Percentiles rank a stretch among this genome's conserved stretches.
Conservation (phyloP, 768 basidiomycete genomes). For the Paxillus rubicundulus region DNA sequence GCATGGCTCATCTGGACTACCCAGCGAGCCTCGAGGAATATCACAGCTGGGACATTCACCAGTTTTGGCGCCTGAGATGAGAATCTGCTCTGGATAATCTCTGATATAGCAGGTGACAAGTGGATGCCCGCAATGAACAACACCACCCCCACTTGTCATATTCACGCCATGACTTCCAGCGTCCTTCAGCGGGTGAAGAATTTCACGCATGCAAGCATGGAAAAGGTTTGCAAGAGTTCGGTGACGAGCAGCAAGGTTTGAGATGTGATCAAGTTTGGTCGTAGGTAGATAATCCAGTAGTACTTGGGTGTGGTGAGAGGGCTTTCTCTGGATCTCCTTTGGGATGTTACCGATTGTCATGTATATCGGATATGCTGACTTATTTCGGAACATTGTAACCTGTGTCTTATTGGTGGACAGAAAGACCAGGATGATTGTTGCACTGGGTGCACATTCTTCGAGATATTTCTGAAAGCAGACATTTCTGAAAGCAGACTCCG, state of each 20-base stretch:
- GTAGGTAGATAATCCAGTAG: conserved; percentile 42
- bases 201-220: conserved; percentile 32
- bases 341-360: conserved; percentile 40
- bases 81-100: conserved; percentile 21
- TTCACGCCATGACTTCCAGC: conserved; percentile 31
- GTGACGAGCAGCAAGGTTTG: conserved; percentile 16
- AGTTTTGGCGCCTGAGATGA: conserved; percentile 11
- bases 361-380: conserved; percentile 19
- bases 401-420: conserved; percentile 26
- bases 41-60: conserved; percentile 14
- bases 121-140: conserved; percentile 37
- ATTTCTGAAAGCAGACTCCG: no score
- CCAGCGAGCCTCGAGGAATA: neutral
- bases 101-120: conserved; percentile 17
- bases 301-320: conserved; percentile 32
- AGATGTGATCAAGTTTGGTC: conserved; percentile 22
- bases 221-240: conserved; percentile 34
- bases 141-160: conserved; percentile 34
- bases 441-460: neutral
- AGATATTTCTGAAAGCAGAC: no score
- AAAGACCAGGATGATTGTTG: conserved; percentile 8
- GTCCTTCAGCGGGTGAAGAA: conserved; percentile 29
- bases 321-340: conserved; percentile 38
- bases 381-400: conserved; percentile 16
- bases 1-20: no score